Percentiles rank a stretch among this genome's conserved stretches.
Evolutionary conservation across 2,329 filamentous ascomycete genomes (phyloP).

Genomic region (Colletotrichum karsti): DNA sequence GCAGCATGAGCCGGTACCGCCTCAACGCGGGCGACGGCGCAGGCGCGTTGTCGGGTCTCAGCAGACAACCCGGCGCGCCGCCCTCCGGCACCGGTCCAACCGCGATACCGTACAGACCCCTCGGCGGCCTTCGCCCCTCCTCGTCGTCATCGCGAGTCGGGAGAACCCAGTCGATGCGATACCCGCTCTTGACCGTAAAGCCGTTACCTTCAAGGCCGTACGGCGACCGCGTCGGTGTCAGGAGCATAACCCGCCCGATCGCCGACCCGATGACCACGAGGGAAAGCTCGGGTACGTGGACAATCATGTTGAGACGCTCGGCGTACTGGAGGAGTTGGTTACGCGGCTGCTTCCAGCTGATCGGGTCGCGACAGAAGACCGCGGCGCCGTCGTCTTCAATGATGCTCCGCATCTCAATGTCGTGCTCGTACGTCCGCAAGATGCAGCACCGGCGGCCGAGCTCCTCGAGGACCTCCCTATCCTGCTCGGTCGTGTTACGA

Average conservation of each 20-base stretch:
- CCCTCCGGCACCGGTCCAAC: conserved; percentile 68
- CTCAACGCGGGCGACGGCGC: conserved; percentile 41
- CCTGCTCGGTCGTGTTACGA: conserved; percentile 10
- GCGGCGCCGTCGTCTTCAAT: conserved; percentile 30
- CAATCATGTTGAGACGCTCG: conserved; percentile 63
- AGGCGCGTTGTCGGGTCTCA: conserved; percentile 30
- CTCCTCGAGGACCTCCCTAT: conserved; percentile 6
- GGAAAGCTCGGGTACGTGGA: conserved; percentile 74
- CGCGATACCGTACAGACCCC: conserved; percentile 72
- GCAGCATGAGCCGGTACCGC: conserved; percentile 74
- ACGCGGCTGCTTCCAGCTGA: conserved; percentile 33
- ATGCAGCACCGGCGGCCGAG: conserved; percentile 41
- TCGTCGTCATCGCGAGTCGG: conserved; percentile 58
- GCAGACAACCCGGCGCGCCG: conserved; percentile 31
- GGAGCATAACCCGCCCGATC: conserved; percentile 70
- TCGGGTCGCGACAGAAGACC: conserved; percentile 41
- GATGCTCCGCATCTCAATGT: conserved; percentile 53
- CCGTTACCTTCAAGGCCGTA: not conserved
- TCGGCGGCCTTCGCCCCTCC: conserved; percentile 49
- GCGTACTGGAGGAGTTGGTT: conserved; percentile 27
- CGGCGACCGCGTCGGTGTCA: conserved; percentile 58
- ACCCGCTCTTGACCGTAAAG: conserved; percentile 46
- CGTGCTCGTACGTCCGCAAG: conserved; percentile 57
- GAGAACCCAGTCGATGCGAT: conserved; percentile 63
- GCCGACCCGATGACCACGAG: conserved; percentile 73